Evolutionary conservation across 495 filamentous ascomycete species (phyloP).

Genomic region (Daldinia decipiens): DNA sequence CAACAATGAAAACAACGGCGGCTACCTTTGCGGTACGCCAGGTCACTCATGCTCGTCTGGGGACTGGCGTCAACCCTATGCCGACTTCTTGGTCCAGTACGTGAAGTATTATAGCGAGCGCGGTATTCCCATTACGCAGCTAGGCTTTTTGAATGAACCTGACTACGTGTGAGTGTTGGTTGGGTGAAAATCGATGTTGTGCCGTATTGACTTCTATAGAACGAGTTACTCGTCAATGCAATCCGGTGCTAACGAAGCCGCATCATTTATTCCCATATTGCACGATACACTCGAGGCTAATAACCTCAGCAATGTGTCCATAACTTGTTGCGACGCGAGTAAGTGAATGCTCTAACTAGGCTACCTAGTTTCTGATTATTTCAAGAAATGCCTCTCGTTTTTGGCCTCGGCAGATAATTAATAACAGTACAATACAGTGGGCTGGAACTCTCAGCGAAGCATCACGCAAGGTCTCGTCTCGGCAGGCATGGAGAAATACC

Average conservation of each 20-base stretch:
- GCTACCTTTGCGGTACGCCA: conserved; percentile 63
- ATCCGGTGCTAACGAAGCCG: conserved; percentile 56
- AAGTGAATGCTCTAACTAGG: conserved; percentile 6
- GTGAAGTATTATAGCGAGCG: conserved; percentile 57
- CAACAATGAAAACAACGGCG: conserved; percentile 56
- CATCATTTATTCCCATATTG: conserved; percentile 60
- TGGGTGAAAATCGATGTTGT: not conserved
- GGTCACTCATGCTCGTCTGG: conserved; percentile 57
- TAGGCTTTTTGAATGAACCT: conserved; percentile 69
- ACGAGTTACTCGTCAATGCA: conserved; percentile 59
- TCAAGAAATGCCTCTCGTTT: not conserved
- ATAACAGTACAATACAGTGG: conserved; percentile 42
- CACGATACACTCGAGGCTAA: conserved; percentile 52
- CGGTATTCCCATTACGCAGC: conserved; percentile 59
- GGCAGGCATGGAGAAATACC: conserved; percentile 53
- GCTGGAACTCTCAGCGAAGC: conserved; percentile 55
- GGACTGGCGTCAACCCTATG: conserved; percentile 67
- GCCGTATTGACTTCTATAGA: conserved; percentile 20
- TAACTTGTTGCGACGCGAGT: conserved; percentile 63
- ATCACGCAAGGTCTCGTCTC: conserved; percentile 55
- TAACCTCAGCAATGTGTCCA: conserved; percentile 50
- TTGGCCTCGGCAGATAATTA: not conserved
- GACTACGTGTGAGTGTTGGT: conserved; percentile 51
- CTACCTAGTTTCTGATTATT: not conserved
- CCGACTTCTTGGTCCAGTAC: conserved; percentile 64